Base-by-base conservation (phyloP, 228 moss, liverwort and hornwort genomes). In the Sphagnum magellanicum region DNA sequence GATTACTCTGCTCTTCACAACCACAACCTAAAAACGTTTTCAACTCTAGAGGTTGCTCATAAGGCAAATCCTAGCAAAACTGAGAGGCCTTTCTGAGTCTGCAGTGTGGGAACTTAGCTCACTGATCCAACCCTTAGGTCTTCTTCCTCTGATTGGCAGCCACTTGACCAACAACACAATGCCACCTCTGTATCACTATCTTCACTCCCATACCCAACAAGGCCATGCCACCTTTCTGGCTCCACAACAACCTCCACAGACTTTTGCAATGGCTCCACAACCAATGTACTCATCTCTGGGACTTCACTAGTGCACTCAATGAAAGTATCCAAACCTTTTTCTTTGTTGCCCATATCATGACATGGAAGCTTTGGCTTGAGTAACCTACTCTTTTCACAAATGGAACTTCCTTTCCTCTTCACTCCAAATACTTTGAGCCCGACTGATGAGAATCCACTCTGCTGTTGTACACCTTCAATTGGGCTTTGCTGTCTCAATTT, bases 201-300 rank as follows among this genome's bases (percentile, higher is more conserved):
- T 69, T 69, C 69, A 50, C 69, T 69, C n/a, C 60, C 69, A 58
- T 69, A 69, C 17, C 69, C 69, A 69, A 69, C 60, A 6, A 69
- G 69, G 60, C 69, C 69, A 60, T 59, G 69, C 69, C 69, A 69
- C 14, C 60, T 69, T 9, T 49, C 16, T 4, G 12, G 7, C 49
- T 69, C 69, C 49, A 48, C 60, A 60, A 4, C 8, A 12, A 60
- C 47, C 12, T 16, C 61, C 12, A 48, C 49, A 48, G 61, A 13
- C 7, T 5, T 8, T 12, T 55, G 32, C 32, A 32, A 32, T 2
- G 32, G 3, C 32, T 32, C 32, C 4, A 32, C 46, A 53, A 9
- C 48, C 46, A 48, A 10, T 55, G 53, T 46, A 47, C 64, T 50
- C 64, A 50, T 10, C 64, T 48, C 32, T 49, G 12, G 47, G 32